These are phyloP conservation scores for Schizosaccharomyces cryophilus DNA, from an alignment of 805 yeast genomes.

Conservation along the genomic window DNA sequence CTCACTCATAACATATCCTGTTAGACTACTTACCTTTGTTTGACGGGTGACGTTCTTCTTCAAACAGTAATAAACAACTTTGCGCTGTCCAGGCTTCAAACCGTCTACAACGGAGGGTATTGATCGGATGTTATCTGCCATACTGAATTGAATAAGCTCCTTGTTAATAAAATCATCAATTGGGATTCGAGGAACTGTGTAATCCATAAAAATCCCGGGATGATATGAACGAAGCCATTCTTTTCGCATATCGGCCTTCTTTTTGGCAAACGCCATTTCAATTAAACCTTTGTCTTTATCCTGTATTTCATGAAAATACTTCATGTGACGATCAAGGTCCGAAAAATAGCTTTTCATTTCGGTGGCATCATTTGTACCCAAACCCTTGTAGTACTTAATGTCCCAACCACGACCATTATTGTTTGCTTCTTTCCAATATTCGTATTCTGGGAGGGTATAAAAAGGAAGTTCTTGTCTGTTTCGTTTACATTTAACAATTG, in stretches of 20 bases:
- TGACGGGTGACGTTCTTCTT: conserved; percentile 54
- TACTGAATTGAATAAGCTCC: conserved; percentile 77
- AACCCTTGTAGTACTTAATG: conserved; percentile 89
- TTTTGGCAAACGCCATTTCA: conserved; percentile 83
- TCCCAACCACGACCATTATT: conserved; percentile 58
- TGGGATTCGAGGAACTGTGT: conserved; percentile 49
- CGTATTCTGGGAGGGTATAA: conserved; percentile 89
- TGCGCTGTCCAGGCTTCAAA: conserved; percentile 89
- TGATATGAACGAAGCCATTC: conserved; percentile 81
- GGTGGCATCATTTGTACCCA: conserved; percentile 71
- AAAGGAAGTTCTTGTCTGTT: conserved; percentile 38
- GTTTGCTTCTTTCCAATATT: conserved; percentile 69
- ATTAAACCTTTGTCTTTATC: conserved; percentile 48
- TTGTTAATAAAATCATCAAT: conserved; percentile 85
- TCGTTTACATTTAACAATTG: conserved; percentile 66
- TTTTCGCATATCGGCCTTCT: conserved; percentile 88
- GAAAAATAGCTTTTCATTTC: conserved; percentile 80
- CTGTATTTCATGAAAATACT: conserved; percentile 58
- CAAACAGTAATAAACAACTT: conserved; percentile 70
- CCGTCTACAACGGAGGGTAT: conserved; percentile 90
- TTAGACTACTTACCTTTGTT: conserved; percentile 72
- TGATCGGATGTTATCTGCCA: conserved; percentile 91
- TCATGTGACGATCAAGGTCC: conserved; percentile 63
- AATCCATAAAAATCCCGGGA: conserved; percentile 83
- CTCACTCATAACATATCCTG: conserved; percentile 67